These are phyloP conservation scores for Botryosphaeria dothidea DNA, from an alignment of 2,329 filamentous ascomycete genomes.

Conservation along the genomic window DNA sequence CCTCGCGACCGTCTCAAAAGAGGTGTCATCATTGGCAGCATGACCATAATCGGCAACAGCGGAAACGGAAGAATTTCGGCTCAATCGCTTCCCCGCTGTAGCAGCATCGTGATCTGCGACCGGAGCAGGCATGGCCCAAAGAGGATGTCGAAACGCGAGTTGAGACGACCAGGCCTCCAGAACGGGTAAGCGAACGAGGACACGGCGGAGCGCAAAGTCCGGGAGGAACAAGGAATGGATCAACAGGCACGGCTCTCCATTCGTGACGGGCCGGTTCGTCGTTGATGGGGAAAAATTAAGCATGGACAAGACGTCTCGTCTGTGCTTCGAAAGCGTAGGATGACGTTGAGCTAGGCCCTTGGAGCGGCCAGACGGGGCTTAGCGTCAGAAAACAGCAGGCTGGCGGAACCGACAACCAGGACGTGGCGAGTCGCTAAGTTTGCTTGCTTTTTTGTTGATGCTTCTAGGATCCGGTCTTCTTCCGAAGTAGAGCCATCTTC, in stretches of 20 bases:
- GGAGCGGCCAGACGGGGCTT: background rate
- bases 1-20: background rate
- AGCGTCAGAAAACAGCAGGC: background rate
- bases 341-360: background rate
- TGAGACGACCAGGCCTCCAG: background rate
- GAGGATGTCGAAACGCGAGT: background rate
- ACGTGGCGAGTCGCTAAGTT: background rate
- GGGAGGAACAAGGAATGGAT: background rate
- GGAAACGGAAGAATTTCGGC: background rate
- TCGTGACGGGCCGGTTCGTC: background rate
- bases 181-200: background rate
- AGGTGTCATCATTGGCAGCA: background rate
- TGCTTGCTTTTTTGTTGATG: background rate
- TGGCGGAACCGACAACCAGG: background rate
- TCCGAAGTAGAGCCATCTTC: constrained; percentile 20
- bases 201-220: background rate
- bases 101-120: background rate
- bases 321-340: background rate
- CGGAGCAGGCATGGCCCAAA: background rate
- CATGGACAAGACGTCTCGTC: background rate
- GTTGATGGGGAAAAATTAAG: background rate
- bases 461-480: constrained; percentile 1
- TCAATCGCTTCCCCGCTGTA: background rate
- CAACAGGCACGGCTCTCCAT: background rate
- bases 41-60: background rate